Evolutionary conservation across 495 filamentous ascomycete genomes (phyloP), one percentile per base, ranked within the genome.

Genomic region (Aspergillus kassunensis): DNA sequence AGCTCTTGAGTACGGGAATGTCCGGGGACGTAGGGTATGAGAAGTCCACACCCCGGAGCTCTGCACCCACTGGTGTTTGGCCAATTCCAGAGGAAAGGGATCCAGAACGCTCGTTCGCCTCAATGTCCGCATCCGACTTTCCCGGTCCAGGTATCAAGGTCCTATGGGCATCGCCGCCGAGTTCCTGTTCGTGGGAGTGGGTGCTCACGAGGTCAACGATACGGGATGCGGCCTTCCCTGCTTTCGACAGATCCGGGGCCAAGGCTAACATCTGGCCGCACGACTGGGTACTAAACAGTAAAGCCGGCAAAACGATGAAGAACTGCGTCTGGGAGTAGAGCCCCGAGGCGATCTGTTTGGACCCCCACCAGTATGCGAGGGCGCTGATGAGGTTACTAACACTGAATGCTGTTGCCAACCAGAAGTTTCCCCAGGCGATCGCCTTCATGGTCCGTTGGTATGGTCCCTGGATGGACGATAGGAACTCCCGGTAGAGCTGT

Each of bases 311-410:
- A 2, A 87, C 80, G 50, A 85, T 85, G 63, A 86, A 86, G 65
- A 88, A 87, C 49, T 86, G 74, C 2, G 76, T 71, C 23, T 74
- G 75, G 0, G 75, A 72, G 51, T 86, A 86, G 16, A 72, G 53
- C 0, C 82, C 82, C 35, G 70, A 61, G 13, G 75, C 67, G 15
- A 87, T 77, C 50, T 80, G 76, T 29, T 67, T 71, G 0, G 79
- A 73, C 3, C 83, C 83, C 76, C 84, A 88, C 79, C 82, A 86
- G 62, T 86, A 87, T 0, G 82, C 82, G 19, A 88, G 65, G 0
- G 82, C 83, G 59, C 82, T 82, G 12, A 86, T 74, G 13, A 82
- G 63, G 46, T 79, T 69, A 52, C 69, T 73, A 33, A 75, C 61
- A 19, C 69, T 67, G 58, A 69, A 75, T 3, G 69, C 67, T 6